Evolutionary conservation across 306 rosid species (phyloP).

Genomic region (Luffa acutangula): DNA sequence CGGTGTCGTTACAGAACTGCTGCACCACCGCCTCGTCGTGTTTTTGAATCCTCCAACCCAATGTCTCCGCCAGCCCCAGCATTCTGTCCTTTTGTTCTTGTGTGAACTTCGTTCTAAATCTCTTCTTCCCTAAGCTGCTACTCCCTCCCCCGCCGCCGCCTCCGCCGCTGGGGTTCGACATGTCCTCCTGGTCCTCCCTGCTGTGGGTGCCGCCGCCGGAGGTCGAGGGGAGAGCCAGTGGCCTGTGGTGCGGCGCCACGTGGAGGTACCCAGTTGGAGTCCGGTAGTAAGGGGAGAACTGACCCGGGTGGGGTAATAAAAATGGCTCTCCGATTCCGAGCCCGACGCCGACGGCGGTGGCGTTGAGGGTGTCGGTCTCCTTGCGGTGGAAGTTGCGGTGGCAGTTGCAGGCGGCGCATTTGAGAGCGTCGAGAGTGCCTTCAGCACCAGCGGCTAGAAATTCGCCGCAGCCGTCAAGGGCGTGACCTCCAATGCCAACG

Average conservation of each 20-base stretch:
- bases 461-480: conserved; percentile 93
- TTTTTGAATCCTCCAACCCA: conserved; percentile 94
- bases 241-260: conserved; percentile 45
- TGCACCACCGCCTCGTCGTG: conserved; percentile 67
- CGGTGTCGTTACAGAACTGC: conserved; percentile 71
- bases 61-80: conserved; percentile 66
- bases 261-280: conserved; percentile 70
- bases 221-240: conserved; percentile 83
- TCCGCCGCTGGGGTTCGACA: conserved; percentile 64
- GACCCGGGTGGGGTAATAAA: conserved; percentile 34
- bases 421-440: conserved; percentile 61
- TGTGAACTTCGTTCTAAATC: conserved; percentile 73
- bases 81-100: conserved; percentile 79
- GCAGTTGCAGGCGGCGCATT: conserved; percentile 95
- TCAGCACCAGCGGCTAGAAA: conserved; percentile 66
- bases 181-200: conserved; percentile 63
- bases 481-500: conserved; percentile 73
- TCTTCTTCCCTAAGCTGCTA: conserved; percentile 30
- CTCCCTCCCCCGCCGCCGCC: conserved; percentile 19
- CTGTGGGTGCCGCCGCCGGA: conserved; percentile 68
- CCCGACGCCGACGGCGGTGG: not conserved
- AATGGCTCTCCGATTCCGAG: conserved; percentile 19
- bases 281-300: conserved; percentile 59
- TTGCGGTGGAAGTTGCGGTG: conserved; percentile 96
- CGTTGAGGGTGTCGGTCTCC: conserved; percentile 25